A percentile compares a stretch with the other conserved stretches of the same genome.
These are phyloP conservation scores for Yarrowia galli DNA, from an alignment of 1,139 yeast genomes.

Conservation along the genomic window DNA sequence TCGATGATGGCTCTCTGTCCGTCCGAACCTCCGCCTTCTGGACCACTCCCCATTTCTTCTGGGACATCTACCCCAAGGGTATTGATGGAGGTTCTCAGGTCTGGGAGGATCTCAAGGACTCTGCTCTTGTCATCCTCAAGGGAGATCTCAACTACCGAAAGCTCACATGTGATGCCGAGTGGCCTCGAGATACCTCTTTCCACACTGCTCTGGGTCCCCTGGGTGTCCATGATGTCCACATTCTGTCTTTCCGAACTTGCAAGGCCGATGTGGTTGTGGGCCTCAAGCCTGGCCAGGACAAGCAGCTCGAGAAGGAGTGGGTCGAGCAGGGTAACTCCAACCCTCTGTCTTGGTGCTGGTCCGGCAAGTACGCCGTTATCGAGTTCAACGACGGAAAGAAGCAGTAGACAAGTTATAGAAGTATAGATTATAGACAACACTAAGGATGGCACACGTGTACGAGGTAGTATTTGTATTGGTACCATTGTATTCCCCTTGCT, in stretches of 20 bases:
- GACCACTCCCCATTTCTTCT: constrained; percentile 77
- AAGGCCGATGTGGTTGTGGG: constrained; percentile 98
- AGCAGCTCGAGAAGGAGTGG: constrained; percentile 69
- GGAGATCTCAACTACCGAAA: constrained; percentile 97
- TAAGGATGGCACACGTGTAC: background rate
- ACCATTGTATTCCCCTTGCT: too few relatives aligned
- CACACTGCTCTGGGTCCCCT: constrained; percentile 71
- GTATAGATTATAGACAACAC: constrained; percentile 29
- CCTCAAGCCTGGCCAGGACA: constrained; percentile 71
- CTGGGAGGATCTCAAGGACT: constrained; percentile 60
- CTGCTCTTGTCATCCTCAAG: constrained; percentile 81
- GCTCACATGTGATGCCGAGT: constrained; percentile 84
- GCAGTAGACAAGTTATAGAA: constrained; percentile 19
- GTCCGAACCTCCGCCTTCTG: constrained; percentile 78
- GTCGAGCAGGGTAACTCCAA: constrained; percentile 60
- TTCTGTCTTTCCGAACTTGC: constrained; percentile 85
- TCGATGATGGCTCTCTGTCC: constrained; percentile 58
- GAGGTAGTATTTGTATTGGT: too few relatives aligned
- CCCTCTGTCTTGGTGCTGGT: constrained; percentile 81
- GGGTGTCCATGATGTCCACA: constrained; percentile 63
- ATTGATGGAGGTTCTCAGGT: constrained; percentile 64
- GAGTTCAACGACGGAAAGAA: constrained; percentile 56
- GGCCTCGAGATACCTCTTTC: constrained; percentile 87
- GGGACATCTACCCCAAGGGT: constrained; percentile 65
- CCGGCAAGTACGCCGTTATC: constrained; percentile 94